Conservation (phyloP, 768 basidiomycete species). For the Agrocybe pediades region DNA sequence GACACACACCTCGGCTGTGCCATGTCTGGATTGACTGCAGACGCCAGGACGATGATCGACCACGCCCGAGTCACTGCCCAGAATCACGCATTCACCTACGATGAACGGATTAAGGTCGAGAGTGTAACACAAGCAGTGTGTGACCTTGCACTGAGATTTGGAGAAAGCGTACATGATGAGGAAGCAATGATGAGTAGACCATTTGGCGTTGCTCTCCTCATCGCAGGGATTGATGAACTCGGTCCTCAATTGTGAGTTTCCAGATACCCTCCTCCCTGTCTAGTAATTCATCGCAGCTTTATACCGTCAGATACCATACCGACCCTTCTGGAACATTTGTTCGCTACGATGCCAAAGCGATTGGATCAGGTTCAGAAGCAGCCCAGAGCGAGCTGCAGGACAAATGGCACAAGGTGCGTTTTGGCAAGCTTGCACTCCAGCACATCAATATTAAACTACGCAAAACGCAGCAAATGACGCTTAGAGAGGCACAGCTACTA, state of each 20-base stretch:
- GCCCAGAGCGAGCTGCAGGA: constrained; percentile 97
- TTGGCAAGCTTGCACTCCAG: not conserved
- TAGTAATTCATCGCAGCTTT: too few relatives aligned
- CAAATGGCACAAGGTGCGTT: constrained; percentile 88
- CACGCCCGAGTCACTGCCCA: constrained; percentile 96
- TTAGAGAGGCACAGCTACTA: constrained; percentile 84
- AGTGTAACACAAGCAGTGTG: constrained; percentile 98
- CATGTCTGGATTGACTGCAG: constrained; percentile 96
- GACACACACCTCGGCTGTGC: constrained; percentile 95
- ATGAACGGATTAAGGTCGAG: constrained; percentile 96
- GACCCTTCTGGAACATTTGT: constrained; percentile 98
- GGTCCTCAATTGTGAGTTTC: constrained; percentile 89
- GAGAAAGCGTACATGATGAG: constrained; percentile 98
- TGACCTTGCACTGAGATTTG: constrained; percentile 94
- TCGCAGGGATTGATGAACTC: constrained; percentile 95
- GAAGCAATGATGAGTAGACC: constrained; percentile 99
- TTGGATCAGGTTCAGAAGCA: constrained; percentile 96
- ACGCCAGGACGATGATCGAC: constrained; percentile 99
- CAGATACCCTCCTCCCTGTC: constrained; percentile 1
- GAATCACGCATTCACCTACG: constrained; percentile 95
- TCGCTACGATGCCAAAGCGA: constrained; percentile 96
- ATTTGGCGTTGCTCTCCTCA: constrained; percentile 95
- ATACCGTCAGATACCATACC: constrained; percentile 78
- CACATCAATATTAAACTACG: not conserved
- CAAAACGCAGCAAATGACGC: constrained; percentile 81